Percentiles rank a stretch among this genome's conserved stretches.
Conservation (phyloP, 2,329 filamentous ascomycete genomes). For the Cryphonectria radicalis region DNA sequence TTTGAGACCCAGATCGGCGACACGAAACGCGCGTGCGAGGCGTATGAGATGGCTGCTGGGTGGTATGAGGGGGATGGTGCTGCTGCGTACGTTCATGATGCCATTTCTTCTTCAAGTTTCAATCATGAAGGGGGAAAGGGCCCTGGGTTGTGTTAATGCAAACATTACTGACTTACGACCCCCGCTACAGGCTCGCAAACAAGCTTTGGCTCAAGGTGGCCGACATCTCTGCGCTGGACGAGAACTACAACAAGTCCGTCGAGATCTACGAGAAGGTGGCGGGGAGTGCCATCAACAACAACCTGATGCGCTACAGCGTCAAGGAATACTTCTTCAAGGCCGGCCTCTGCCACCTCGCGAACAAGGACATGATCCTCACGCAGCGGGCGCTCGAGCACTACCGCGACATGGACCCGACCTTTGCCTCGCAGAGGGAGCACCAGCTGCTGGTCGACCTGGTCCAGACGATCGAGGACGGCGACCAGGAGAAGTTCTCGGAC, state of each 20-base stretch:
- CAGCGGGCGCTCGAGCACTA: constrained; percentile 83
- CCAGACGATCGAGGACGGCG: constrained; percentile 74
- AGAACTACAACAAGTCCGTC: constrained; percentile 83
- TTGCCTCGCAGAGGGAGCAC: constrained; percentile 77
- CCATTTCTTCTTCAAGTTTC: no score
- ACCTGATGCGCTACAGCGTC: constrained; percentile 90
- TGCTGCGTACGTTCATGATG: constrained; percentile 64
- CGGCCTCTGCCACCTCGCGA: constrained; percentile 83
- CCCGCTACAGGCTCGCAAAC: constrained; percentile 72
- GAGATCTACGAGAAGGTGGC: constrained; percentile 85
- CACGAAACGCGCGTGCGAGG: constrained; percentile 75
- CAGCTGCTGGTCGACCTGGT: constrained; percentile 79
- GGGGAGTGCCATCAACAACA: constrained; percentile 78
- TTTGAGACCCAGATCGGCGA: constrained; percentile 84
- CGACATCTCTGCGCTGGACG: constrained; percentile 80
- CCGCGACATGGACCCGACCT: constrained; percentile 76
- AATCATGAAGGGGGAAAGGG: no score
- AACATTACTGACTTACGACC: neutral
- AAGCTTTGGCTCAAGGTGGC: constrained; percentile 93
- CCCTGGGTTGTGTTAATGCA: neutral
- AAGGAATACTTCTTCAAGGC: constrained; percentile 97
- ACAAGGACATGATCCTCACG: constrained; percentile 74
- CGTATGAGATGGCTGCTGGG: constrained; percentile 82
- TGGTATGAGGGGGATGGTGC: constrained; percentile 92
- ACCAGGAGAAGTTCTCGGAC: constrained; percentile 83